Percentiles rank a stretch among this genome's conserved stretches.
phyloP scores from a whole-genome alignment of 1,284 basidiomycete genomes.

The Veloboletus limbatus region DNA sequence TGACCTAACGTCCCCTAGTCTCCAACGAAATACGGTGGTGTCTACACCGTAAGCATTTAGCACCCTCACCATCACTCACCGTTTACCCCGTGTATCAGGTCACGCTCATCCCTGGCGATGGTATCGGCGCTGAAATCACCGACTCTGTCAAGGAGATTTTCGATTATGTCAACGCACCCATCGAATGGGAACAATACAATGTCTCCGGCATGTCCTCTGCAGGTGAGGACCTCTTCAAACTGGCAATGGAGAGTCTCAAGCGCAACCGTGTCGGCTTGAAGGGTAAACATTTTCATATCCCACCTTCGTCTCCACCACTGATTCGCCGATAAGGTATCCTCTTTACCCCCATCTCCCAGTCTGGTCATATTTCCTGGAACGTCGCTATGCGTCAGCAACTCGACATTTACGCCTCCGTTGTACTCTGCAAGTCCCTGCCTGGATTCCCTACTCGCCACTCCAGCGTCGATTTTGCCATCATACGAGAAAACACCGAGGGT shows the following conservation, averaged over 20 bases:
- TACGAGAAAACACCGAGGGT: constrained; percentile 99
- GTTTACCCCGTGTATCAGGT: constrained; percentile 49
- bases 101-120: constrained; percentile 94
- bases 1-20: constrained; percentile 46
- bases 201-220: constrained; percentile 95
- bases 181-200: constrained; percentile 99
- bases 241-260: constrained; percentile 95
- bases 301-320: neutral
- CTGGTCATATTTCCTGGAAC: constrained; percentile 99
- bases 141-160: constrained; percentile 99
- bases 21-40: constrained; percentile 93
- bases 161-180: constrained; percentile 94
- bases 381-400: constrained; percentile 99
- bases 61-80: constrained; percentile 23
- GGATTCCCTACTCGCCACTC: constrained; percentile 95
- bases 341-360: constrained; percentile 96
- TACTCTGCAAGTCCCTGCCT: constrained; percentile 97
- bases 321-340: constrained; percentile 73
- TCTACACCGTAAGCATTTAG: constrained; percentile 68
- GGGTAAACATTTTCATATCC: constrained; percentile 48
- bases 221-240: constrained; percentile 94
- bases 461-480: constrained; percentile 98
- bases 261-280: constrained; percentile 98
- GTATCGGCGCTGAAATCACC: constrained; percentile 96
- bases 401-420: constrained; percentile 98